Percentiles rank a stretch among this genome's conserved stretches.
phyloP scores from a whole-genome alignment of 495 filamentous ascomycete genomes.

The Annulohypoxylon bovei region DNA sequence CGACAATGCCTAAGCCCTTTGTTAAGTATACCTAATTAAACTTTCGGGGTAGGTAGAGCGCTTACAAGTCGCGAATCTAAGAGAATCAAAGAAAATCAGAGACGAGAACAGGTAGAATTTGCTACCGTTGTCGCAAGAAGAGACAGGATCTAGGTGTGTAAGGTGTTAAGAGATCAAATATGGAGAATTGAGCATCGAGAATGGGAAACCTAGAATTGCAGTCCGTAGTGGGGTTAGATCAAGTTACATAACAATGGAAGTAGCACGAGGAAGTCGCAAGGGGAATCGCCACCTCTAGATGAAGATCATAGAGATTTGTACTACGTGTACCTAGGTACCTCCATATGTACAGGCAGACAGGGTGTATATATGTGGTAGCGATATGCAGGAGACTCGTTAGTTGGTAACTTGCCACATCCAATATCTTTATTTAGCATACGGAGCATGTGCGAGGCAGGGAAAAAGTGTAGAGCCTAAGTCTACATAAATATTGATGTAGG shows the following conservation, averaged over 20 bases:
- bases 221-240: neutral
- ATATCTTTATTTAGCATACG: constrained; percentile 27
- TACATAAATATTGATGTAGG: too few relatives aligned
- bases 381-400: neutral
- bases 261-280: neutral
- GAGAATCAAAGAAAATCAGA: neutral
- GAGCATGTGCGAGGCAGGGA: constrained; percentile 16
- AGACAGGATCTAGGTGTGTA: neutral
- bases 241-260: neutral
- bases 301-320: neutral
- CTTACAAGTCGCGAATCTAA: neutral
- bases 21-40: neutral
- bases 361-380: too few relatives aligned
- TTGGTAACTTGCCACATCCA: neutral
- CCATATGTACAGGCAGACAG: neutral
- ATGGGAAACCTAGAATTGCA: constrained; percentile 14
- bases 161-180: constrained; percentile 1
- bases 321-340: neutral
- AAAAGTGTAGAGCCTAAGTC: too few relatives aligned
- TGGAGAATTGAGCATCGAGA: constrained; percentile 12
- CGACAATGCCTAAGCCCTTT: constrained; percentile 10
- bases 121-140: neutral
- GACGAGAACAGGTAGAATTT: neutral
- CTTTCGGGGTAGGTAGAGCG: neutral
- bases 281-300: neutral